Evolutionary conservation across 331 rosid genomes (phyloP).

Genomic region (Erythrophleum ivorense): DNA sequence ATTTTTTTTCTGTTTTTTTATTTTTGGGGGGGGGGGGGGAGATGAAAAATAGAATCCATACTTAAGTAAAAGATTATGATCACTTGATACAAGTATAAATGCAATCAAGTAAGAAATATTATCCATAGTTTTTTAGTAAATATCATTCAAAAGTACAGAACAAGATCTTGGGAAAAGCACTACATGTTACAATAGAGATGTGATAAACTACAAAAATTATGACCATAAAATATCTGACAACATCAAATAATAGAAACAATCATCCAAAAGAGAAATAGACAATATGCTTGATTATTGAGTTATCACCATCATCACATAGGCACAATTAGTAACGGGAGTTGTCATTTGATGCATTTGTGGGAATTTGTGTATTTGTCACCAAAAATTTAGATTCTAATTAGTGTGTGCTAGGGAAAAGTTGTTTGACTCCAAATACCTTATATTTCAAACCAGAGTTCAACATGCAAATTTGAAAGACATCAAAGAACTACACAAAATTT

Average conservation of each 20-base stretch:
- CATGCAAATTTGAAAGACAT: constrained; percentile 28
- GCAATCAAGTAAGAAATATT: not conserved
- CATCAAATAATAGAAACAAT: constrained; percentile 5
- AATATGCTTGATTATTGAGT: constrained; percentile 13
- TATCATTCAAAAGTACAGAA: constrained; percentile 23
- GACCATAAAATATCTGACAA: constrained; percentile 31
- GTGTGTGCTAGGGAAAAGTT: constrained; percentile 31
- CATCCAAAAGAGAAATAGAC: not conserved
- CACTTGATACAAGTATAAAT: not conserved
- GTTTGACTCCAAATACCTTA: constrained; percentile 19
- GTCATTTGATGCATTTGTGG: constrained; percentile 14
- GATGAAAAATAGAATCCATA: not conserved
- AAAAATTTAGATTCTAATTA: constrained; percentile 6
- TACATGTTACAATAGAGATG: not conserved
- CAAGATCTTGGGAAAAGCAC: not conserved
- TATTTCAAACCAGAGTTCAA: constrained; percentile 32
- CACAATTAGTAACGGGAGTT: not conserved
- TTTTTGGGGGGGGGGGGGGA: too few species aligned
- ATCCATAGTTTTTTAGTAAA: not conserved
- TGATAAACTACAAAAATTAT: constrained; percentile 6
- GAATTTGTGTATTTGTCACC: not conserved
- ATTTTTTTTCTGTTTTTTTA: too few species aligned
- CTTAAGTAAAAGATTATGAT: not conserved
- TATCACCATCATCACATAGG: constrained; percentile 26
- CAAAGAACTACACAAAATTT: constrained; percentile 21